phyloP scores from a whole-genome alignment of 108 stramenopile species.

The Mayamaea pseudoterrestris region DNA sequence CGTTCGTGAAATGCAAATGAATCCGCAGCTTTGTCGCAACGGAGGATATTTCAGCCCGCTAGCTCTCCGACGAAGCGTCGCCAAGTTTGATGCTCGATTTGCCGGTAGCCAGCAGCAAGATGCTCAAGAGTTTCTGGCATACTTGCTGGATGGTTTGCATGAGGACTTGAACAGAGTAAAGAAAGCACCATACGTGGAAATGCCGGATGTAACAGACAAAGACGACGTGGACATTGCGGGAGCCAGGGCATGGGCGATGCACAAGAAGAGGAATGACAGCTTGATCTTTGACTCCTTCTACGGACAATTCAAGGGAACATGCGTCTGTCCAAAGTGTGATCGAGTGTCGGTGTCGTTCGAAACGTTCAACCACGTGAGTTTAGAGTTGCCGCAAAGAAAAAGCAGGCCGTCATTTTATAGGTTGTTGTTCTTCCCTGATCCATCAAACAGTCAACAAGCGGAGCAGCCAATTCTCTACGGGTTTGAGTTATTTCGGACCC shows the following conservation, averaged over 20 bases:
- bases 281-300: slow-evolving; percentile 66
- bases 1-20: slow-evolving; percentile 66
- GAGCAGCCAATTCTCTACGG: too few species aligned
- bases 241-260: slow-evolving; percentile 55
- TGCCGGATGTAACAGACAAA: slow-evolving; percentile 56
- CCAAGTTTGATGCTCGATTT: slow-evolving; percentile 60
- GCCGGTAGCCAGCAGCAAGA: slow-evolving; percentile 79
- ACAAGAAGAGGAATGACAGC: slow-evolving; percentile 59
- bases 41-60: slow-evolving; percentile 29
- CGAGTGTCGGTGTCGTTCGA: slow-evolving; percentile 86
- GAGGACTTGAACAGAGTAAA: slow-evolving; percentile 92
- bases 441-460: background rate
- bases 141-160: slow-evolving; percentile 87
- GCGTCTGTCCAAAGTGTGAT: slow-evolving; percentile 79
- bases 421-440: slow-evolving; percentile 13
- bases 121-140: slow-evolving; percentile 86
- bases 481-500: slow-evolving; percentile 7
- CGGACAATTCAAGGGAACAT: slow-evolving; percentile 75
- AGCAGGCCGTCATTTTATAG: slow-evolving; percentile 2
- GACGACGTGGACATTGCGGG: slow-evolving; percentile 54
- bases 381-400: slow-evolving; percentile 52
- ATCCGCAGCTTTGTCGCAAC: background rate
- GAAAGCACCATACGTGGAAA: slow-evolving; percentile 83
- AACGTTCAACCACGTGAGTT: slow-evolving; percentile 69
- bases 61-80: slow-evolving; percentile 61